Evolutionary conservation across 1,284 basidiomycete genomes (phyloP), one percentile per base, ranked within the genome.

Genomic region (Athelia sp.): DNA sequence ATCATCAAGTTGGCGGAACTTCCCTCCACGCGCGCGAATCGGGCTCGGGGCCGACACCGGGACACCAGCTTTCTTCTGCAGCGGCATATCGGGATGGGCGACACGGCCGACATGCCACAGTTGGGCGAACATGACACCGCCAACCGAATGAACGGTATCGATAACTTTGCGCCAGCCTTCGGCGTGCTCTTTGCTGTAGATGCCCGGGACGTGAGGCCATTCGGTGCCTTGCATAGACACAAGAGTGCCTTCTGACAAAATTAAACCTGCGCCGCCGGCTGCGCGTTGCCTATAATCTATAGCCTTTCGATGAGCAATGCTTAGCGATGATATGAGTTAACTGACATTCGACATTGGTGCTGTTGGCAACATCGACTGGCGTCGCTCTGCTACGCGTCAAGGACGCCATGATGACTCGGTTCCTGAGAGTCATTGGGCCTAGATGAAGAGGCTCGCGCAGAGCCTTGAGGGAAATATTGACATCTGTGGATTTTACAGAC

Each of bases 91-190:
- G 36, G 36, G 36, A n/a, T 40, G 36, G 10, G 36, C 36, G 8
- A 40, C 36, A 9, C 36, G 36, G 4, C 36, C 36, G 21, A 22
- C 36, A 48, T 56, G 52, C 71, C 71, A 72, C 4, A 74, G 58
- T 57, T 76, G 73, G 11, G 62, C 45, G 54, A 65, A 73, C 48
- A 76, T 70, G 50, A 59, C 56, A 0, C 63, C 64, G 1, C 67
- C 68, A 48, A 71, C 70, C 9, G 59, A 61, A 59, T 77, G 75
- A 0, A 79, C 74, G 8, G 62, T 66, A 38, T 67, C 65, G 13
- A 63, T 66, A 47, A 73, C 59, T 45, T 63, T 61, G 45, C 58
- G 66, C 71, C 71, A 73, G 1, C 56, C 68, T 8, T 44, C 51
- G 8, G 66, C 59, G 38, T 73, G 71, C 26, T 65, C 64, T 3